Evolutionary conservation across 257 asterid species (phyloP).

Genomic region (Solanum okadae): DNA sequence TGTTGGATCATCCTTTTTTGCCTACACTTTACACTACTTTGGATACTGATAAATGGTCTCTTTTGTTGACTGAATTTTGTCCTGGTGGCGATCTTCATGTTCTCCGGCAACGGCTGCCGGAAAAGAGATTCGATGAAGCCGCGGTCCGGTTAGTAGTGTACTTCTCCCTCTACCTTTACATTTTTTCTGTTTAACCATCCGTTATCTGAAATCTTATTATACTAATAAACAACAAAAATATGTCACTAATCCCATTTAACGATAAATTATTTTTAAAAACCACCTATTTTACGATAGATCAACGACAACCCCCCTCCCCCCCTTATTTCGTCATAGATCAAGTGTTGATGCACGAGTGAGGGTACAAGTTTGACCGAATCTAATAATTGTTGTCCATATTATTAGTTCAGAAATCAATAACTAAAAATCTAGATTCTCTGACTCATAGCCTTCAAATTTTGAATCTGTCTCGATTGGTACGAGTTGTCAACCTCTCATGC

Average conservation of each 20-base stretch:
- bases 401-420: too few relatives aligned
- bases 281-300: not conserved
- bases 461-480: too few relatives aligned
- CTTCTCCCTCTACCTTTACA: not conserved
- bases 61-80: conserved; percentile 67
- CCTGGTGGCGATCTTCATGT: conserved; percentile 83
- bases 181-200: not conserved
- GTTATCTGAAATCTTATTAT: not conserved
- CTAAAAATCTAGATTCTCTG: too few relatives aligned
- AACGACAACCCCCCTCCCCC: not conserved
- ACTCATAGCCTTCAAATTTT: too few relatives aligned
- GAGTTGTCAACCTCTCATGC: too few relatives aligned
- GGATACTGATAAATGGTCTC: conserved; percentile 55
- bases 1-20: conserved; percentile 81
- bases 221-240: not conserved
- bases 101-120: conserved; percentile 67
- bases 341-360: too few relatives aligned
- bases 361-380: too few relatives aligned
- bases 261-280: too few relatives aligned
- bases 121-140: conserved; percentile 40
- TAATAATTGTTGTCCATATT: too few relatives aligned
- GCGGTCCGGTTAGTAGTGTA: conserved; percentile 61
- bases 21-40: conserved; percentile 56
- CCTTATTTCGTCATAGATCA: too few relatives aligned
- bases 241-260: not conserved